Evolutionary conservation across 768 basidiomycete species (phyloP), one percentile per base, ranked within the genome.

Genomic region (Cubamyces sp.): DNA sequence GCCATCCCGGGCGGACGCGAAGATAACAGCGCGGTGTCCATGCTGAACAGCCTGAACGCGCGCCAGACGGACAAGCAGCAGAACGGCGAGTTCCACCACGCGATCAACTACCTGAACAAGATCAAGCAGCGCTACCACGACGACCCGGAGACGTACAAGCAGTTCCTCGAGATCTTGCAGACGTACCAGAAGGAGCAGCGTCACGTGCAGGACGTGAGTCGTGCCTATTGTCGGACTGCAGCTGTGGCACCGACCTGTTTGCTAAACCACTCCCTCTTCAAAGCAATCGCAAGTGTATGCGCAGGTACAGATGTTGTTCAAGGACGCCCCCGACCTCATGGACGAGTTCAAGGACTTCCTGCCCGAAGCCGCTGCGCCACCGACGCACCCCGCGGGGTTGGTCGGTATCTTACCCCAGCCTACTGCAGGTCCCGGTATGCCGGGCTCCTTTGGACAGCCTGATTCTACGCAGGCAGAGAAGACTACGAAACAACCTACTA

Each of bases 61-160:
- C 61, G 65, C 45, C 64, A 68, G 43, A 39, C 64, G 23, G 70
- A 64, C 54, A 66, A 61, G 47, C 37, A 61, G 14, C 52, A 55
- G 6, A 48, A 81, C 12, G 84, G 81, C 62, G 89, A 98, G 71
- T 97, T 94, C 78, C 89, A 91, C 74, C 90, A 96, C 69, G 97
- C 97, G 15, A 98, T 98, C 65, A 87, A 94, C 69, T 99, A 96
- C 74, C 87, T 99, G 69, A 98, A 97, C 84, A 96, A 96, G 80
- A 98, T 99, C 80, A 98, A 98, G 77, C 87, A 87, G 18, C 87
- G 95, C 21, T 98, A 90, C 74, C 76, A 85, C 12, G 87, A 90
- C 66, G 94, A 97, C 62, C 87, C 90, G n/a, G 93, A 94, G 69
- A 95, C 90, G 34, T 94, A 94, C 76, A 93, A 93, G 74, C 87